These are phyloP conservation scores for Macrophomina phaseolina DNA, from an alignment of 2,329 filamentous ascomycete genomes.

Conservation along the genomic window DNA sequence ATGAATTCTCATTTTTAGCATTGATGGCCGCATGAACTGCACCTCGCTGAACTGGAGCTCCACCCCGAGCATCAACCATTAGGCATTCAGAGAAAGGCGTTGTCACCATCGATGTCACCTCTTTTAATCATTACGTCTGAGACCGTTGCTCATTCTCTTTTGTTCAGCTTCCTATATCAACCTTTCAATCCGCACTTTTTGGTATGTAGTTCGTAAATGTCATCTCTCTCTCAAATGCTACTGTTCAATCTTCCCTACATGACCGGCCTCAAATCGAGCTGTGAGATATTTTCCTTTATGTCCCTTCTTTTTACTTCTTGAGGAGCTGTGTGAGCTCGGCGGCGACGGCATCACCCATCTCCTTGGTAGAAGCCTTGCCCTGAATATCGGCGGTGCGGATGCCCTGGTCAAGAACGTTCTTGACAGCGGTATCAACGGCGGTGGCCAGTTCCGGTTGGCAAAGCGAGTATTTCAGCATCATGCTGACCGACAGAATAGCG, in stretches of 20 bases:
- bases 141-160: too few relatives aligned
- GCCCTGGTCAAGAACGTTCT: constrained; percentile 77
- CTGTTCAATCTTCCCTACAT: background rate
- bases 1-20: too few relatives aligned
- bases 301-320: constrained; percentile 14
- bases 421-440: constrained; percentile 81
- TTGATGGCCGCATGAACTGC: too few relatives aligned
- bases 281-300: background rate
- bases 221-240: background rate
- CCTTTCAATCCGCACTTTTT: background rate
- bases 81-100: too few relatives aligned
- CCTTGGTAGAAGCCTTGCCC: constrained; percentile 72
- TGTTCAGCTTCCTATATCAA: background rate
- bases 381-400: constrained; percentile 85
- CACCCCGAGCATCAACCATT: too few relatives aligned
- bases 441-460: constrained; percentile 77
- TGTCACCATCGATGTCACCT: too few relatives aligned
- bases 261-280: background rate
- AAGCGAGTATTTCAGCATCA: constrained; percentile 96
- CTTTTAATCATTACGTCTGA: too few relatives aligned
- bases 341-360: constrained; percentile 84
- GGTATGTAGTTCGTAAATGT: background rate
- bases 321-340: constrained; percentile 75
- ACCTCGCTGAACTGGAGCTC: too few relatives aligned
- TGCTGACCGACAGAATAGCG: constrained; percentile 87